These are phyloP conservation scores for Centella asiatica DNA, from an alignment of 129 eudicot species.

Conservation along the genomic window DNA sequence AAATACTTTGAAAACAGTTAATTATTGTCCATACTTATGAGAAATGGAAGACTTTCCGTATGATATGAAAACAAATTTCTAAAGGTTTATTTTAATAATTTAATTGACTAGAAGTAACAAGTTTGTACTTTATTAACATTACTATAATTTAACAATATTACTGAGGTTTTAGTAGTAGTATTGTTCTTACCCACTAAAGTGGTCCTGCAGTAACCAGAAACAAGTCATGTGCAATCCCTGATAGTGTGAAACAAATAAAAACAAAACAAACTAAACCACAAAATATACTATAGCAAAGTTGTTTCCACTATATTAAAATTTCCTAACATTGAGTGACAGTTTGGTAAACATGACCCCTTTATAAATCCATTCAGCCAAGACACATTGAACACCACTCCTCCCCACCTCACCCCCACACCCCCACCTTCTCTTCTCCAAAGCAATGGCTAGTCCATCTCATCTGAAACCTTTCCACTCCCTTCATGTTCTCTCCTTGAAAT, in stretches of 20 bases:
- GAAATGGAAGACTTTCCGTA: background rate
- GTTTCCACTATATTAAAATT: slow-evolving; percentile 50
- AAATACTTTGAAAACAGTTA: no score
- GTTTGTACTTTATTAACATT: slow-evolving; percentile 2
- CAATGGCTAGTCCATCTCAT: slow-evolving; percentile 45
- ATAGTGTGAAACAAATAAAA: slow-evolving; percentile 21
- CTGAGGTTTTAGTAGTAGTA: no score
- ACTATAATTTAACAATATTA: no score
- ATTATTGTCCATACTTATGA: no score
- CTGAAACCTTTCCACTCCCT: slow-evolving; percentile 43
- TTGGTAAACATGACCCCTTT: slow-evolving; percentile 52
- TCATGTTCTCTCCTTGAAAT: slow-evolving; percentile 41
- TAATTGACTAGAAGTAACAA: slow-evolving; percentile 4
- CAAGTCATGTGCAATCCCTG: slow-evolving; percentile 21
- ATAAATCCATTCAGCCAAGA: slow-evolving; percentile 44
- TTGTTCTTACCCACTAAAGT: slow-evolving; percentile 18
- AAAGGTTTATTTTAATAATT: background rate
- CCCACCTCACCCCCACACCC: no score
- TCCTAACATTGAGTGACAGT: slow-evolving; percentile 35
- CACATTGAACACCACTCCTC: no score
- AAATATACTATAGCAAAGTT: slow-evolving; percentile 57
- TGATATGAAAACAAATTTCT: background rate
- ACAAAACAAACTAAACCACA: slow-evolving; percentile 20
- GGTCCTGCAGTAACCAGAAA: slow-evolving; percentile 31
- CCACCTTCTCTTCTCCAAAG: slow-evolving; percentile 17